Conservation (phyloP, 2,329 filamentous ascomycete genomes). For the Verticillium nonalfalfae region DNA sequence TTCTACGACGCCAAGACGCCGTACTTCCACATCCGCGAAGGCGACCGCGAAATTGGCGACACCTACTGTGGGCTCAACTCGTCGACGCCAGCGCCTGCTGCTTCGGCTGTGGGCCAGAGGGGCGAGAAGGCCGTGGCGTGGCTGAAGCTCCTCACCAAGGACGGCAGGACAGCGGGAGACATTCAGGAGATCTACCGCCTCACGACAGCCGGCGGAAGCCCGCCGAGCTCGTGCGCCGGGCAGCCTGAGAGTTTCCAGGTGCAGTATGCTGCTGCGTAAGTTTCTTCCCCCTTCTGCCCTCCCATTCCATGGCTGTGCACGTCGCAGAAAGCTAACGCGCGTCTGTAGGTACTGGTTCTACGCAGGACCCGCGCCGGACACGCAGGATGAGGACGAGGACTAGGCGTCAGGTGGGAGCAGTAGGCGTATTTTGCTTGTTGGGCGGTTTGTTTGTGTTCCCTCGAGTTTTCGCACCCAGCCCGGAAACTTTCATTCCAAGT, state of each 20-base stretch:
- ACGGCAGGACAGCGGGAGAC: slow-evolving; percentile 46
- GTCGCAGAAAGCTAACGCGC: not conserved
- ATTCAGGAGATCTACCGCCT: slow-evolving; percentile 77
- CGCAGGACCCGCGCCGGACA: slow-evolving; percentile 4
- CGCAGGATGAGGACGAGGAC: not conserved
- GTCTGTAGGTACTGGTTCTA: slow-evolving; percentile 31
- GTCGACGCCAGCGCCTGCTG: slow-evolving; percentile 54
- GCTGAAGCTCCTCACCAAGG: slow-evolving; percentile 61
- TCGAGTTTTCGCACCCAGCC: too few relatives aligned
- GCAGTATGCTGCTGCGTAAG: slow-evolving; percentile 79
- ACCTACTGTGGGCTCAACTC: slow-evolving; percentile 57
- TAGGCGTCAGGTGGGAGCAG: not conserved
- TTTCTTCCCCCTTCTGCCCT: slow-evolving; percentile 22
- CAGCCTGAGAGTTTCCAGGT: slow-evolving; percentile 60
- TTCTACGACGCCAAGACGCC: slow-evolving; percentile 67
- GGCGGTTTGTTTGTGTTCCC: too few relatives aligned
- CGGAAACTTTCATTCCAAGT: too few relatives aligned
- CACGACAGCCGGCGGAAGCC: slow-evolving; percentile 72
- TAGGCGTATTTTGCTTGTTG: too few relatives aligned
- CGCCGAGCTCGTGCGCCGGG: slow-evolving; percentile 67
- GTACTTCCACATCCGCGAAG: slow-evolving; percentile 71
- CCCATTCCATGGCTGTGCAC: too few relatives aligned
- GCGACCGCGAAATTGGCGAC: slow-evolving; percentile 47
- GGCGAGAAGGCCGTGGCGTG: slow-evolving; percentile 70
- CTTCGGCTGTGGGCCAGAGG: slow-evolving; percentile 50